Evolutionary conservation across 2,329 filamentous ascomycete genomes (phyloP), one percentile per base, ranked within the genome.

Genomic region (Lachnellula suecica): DNA sequence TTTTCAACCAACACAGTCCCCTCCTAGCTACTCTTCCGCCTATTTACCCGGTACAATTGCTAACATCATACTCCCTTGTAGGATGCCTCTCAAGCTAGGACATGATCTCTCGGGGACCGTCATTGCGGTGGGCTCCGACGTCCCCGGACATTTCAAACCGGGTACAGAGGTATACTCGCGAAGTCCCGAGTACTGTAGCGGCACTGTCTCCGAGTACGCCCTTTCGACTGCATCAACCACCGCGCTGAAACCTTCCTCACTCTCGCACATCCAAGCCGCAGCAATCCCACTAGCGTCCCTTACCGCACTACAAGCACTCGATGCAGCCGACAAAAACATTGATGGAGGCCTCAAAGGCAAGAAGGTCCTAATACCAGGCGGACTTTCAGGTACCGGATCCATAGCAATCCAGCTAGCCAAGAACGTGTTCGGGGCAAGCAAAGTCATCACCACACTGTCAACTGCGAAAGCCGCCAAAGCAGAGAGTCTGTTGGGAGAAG

Each of bases 361-460:
- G 52, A 72, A 69, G 1, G 67, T 73, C 0, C 69, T 72, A 20
- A 54, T 74, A 0, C 68, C 70, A 7, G 71, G 63, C 27, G 71
- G 68, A 0, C 57, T 74, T 47, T 65, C 70, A 29, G 72, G 71
- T 1, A 72, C 68, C 0, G 71, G 72, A 0, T 53, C 64, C 20
- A 69, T 69, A 49, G 74, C 63, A 22, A 69, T 72, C 17, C 74
- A 76, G 56, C 56, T 77, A 4, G 73, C 74, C 15, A 76, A 76
- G 54, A 68, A 72, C 29, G 66, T 74, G 2, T 77, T 75, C 53
- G 62, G 67, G 1, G 74, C 72, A 2, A 68, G 66, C 17, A 74
- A 72, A 46, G 72, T 76, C 24, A 73, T 77, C 35, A 76, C 72
- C 1, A 76, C 74, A 0, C 66, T 77, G 1, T 75, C 72, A 1